Evolutionary conservation across 2,329 filamentous ascomycete genomes (phyloP), one percentile per base, ranked within the genome.

Genomic region (Hypoxylon sp.): DNA sequence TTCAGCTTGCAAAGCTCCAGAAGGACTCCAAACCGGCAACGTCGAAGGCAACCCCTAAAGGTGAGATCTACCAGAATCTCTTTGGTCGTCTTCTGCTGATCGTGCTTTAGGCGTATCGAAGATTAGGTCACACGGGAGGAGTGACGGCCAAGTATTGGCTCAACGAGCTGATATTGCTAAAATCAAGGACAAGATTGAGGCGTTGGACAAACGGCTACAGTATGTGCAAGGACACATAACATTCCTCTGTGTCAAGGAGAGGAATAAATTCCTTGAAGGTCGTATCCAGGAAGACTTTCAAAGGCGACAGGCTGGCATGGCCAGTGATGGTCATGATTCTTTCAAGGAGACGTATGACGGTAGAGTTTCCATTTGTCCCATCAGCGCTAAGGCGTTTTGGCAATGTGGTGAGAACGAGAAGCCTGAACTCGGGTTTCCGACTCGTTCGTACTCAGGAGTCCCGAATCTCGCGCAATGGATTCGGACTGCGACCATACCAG

Each of bases 301-400:
- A 18, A 48, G 5, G 2, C 42, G 52, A 3, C 52, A 55, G 32
- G 18, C 42, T 18, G 4, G 1, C 28, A 45, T 36, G 12, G n/a
- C 26, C n/a, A 18, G 4, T 24, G n/a, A 16, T 24, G 2, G 24
- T 4, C 24, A 24, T 3, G 42, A 42, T 14, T 14, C 16, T 2
- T 20, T 57, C 4, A 53, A 30, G 22, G 11, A 20, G 9, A 42
- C 28, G 26, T 67, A 70, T 20, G 64, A 70, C 18, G 61, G 66
- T 12, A 26, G 51, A 24, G 61, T 65, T 22, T 33, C 66, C 0
- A 38, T 67, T 12, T 64, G 58, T 26, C 66, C 64, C 4, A 61
- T 57, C 11, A 70, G 68, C 9, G 52, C 66, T 18, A 58, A 38
- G 0, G 68, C 68, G 9, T 69, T 58, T 14, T 69, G 68, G 68